These are phyloP conservation scores for Populus pruinosa DNA, from an alignment of 345 rosid species.

Conservation along the genomic window DNA sequence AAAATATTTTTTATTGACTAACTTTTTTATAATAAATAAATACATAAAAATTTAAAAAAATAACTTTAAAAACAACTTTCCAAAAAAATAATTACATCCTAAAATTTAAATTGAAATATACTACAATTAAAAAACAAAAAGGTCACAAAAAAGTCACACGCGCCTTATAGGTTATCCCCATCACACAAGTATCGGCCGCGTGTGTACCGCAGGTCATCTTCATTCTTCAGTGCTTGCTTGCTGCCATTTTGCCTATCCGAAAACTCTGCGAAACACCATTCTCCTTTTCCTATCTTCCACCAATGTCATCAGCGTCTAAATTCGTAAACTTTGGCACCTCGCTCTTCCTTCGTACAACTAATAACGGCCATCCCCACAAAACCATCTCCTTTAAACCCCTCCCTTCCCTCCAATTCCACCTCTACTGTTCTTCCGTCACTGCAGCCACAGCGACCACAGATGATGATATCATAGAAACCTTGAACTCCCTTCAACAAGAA, in stretches of 20 bases:
- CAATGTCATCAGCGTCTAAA: constrained; percentile 52
- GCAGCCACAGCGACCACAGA: constrained; percentile 10
- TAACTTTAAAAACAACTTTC: too few relatives aligned
- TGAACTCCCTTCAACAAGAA: constrained; percentile 14
- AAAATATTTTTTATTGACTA: too few relatives aligned
- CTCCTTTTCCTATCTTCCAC: background rate
- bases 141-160: too few relatives aligned
- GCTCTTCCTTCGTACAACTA: constrained; percentile 31
- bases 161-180: too few relatives aligned
- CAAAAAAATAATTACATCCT: too few relatives aligned
- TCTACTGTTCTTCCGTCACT: constrained; percentile 11
- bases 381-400: constrained; percentile 17
- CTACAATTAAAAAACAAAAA: too few relatives aligned
- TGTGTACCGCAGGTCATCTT: background rate
- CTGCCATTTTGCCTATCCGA: background rate
- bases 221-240: background rate
- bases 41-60: too few relatives aligned
- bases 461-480: constrained; percentile 7
- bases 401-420: constrained; percentile 15
- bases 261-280: background rate
- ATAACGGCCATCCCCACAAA: background rate
- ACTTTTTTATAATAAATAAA: too few relatives aligned
- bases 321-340: constrained; percentile 38
- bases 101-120: too few relatives aligned
- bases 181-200: too few relatives aligned